phyloP scores from a whole-genome alignment of 2,329 filamentous ascomycete species.

The Pseudocercospora musae region DNA sequence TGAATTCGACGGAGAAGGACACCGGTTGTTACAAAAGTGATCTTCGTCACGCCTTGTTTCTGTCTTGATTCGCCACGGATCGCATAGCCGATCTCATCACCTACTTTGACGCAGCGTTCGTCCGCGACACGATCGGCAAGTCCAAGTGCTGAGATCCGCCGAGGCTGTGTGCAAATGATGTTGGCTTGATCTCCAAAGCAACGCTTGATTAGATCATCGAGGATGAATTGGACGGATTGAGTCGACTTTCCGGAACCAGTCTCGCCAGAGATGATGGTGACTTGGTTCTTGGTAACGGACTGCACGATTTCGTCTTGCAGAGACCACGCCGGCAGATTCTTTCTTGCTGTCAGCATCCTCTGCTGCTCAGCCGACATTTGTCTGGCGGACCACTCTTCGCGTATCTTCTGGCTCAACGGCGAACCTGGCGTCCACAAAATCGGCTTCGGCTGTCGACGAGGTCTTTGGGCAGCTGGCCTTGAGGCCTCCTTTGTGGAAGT shows the following conservation, averaged over 20 bases:
- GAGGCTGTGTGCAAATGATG: conserved; percentile 92
- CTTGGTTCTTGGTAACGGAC: conserved; percentile 73
- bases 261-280: conserved; percentile 95
- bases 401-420: conserved; percentile 56
- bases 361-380: conserved; percentile 65
- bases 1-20: conserved; percentile 88
- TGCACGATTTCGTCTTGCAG: conserved; percentile 72
- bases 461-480: conserved; percentile 34
- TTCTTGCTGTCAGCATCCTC: conserved; percentile 70
- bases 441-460: conserved; percentile 46
- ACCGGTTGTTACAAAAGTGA: conserved; percentile 94
- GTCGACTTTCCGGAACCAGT: conserved; percentile 97
- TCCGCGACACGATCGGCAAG: conserved; percentile 92
- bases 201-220: conserved; percentile 81
- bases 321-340: conserved; percentile 81
- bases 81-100: conserved; percentile 84
- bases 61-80: conserved; percentile 87
- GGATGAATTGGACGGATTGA: conserved; percentile 91
- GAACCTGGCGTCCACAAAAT: conserved; percentile 63
- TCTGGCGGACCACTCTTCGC: conserved; percentile 64
- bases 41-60: conserved; percentile 69
- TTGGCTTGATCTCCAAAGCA: conserved; percentile 75
- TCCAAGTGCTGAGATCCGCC: conserved; percentile 89
- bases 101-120: conserved; percentile 76
- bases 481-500: conserved; percentile 45